Percentiles rank a stretch among this genome's conserved stretches.
phyloP scores from a whole-genome alignment of 495 filamentous ascomycete species.

The Margaritispora aquatica region DNA sequence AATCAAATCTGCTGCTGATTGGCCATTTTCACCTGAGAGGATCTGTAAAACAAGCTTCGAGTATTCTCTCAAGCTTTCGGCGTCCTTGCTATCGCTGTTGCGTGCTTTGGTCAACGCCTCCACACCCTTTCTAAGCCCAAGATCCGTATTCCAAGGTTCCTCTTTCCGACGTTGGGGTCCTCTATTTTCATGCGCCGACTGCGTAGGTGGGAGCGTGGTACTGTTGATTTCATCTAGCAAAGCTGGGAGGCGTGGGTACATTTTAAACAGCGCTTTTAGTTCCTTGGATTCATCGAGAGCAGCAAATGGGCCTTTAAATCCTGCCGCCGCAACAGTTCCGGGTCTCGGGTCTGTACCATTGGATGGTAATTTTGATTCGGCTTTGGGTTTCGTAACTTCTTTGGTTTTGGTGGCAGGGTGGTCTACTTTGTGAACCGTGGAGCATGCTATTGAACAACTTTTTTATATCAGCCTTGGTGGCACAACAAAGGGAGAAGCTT shows the following conservation, averaged over 20 bases:
- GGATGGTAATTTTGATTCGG: background rate
- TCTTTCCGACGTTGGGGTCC: background rate
- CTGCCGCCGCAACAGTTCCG: slow-evolving; percentile 20
- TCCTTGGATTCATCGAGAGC: slow-evolving; percentile 34
- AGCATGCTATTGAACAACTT: slow-evolving; percentile 68
- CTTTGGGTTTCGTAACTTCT: slow-evolving; percentile 14
- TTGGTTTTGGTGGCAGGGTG: slow-evolving; percentile 20
- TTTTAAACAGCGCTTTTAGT: slow-evolving; percentile 43
- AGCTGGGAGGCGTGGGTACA: slow-evolving; percentile 43
- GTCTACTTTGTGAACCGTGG: slow-evolving; percentile 52
- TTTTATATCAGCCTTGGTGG: background rate
- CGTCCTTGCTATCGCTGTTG: slow-evolving; percentile 29
- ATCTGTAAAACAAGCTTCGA: slow-evolving; percentile 35
- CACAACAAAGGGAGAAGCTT: background rate
- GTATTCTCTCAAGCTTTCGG: slow-evolving; percentile 42
- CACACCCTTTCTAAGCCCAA: slow-evolving; percentile 32
- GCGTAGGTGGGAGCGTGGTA: slow-evolving; percentile 37
- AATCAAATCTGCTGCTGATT: slow-evolving; percentile 7
- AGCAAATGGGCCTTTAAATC: slow-evolving; percentile 26
- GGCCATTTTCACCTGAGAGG: slow-evolving; percentile 17
- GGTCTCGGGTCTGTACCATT: slow-evolving; percentile 15
- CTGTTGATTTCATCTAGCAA: slow-evolving; percentile 47
- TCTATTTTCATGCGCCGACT: background rate
- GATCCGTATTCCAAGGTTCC: slow-evolving; percentile 33
- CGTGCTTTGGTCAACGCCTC: slow-evolving; percentile 30